Evolutionary conservation across 805 yeast genomes (phyloP), one percentile per base, ranked within the genome.

Genomic region (Candida fluviatilis): DNA sequence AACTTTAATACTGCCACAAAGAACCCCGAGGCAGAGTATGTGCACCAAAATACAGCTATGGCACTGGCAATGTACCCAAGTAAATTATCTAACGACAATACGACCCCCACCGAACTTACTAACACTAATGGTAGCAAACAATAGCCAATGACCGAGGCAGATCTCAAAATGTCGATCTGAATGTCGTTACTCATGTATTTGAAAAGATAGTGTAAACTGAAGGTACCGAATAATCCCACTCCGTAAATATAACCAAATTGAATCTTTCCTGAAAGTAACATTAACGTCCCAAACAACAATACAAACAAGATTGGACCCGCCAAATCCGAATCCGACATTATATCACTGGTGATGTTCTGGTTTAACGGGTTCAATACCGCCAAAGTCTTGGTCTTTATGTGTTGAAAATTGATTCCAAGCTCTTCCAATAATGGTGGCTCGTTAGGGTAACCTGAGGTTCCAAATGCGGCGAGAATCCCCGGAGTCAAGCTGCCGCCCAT

Each of bases 201-300:
- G 59, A 95, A 84, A 42, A 93, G 69, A 50, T 77, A 76, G 62
- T 90, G 97, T 47, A 89, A 75, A 23, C 95, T 80, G 12, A 87
- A 57, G 1, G 95, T 84, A 13, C 99, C 99, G 50, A 91, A 80
- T 31, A 93, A 64, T 0, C 96, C 98, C 30, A 93, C 95, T 28
- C 99, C 98, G 55, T 93, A 93, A 35, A 93, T 85, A 60, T 93
- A 93, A 2, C 98, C 98, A 57, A 93, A 93, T 59, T 93, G 98
- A 12, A 91, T 85, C 59, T 91, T 93, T 4, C 99, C 98, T 1
- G 95, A 82, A 31, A 90, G 69, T 36, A 91, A 66, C 38, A 93
- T 66, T 43, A 84, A 78, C 0, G 89, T 75, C 15, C 96, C 99
- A 56, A 91, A 91, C 40, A 88, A 61, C 37, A 93, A 66, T 53